These are phyloP conservation scores for Cordyceps tenuipes DNA, from an alignment of 2,329 filamentous ascomycete genomes.

Conservation along the genomic window DNA sequence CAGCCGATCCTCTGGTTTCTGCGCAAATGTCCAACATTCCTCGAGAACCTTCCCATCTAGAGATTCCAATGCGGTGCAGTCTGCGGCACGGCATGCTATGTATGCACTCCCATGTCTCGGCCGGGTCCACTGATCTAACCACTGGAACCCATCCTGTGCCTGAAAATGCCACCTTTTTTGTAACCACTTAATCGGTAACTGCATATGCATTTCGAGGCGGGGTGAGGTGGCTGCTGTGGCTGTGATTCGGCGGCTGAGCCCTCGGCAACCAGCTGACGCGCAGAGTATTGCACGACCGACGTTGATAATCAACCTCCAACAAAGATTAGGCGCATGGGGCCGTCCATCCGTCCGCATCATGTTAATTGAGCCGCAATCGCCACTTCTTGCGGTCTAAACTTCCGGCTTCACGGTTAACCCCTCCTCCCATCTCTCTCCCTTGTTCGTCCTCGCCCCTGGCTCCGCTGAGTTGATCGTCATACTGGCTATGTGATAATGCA, in stretches of 20 bases:
- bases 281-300: too few species aligned
- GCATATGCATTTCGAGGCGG: not conserved
- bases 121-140: not conserved
- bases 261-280: too few species aligned
- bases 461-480: not conserved
- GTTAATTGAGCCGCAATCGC: not conserved
- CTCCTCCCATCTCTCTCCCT: not conserved
- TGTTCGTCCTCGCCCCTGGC: not conserved
- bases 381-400: too few species aligned
- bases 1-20: not conserved
- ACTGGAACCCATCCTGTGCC: not conserved
- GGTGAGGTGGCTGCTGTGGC: constrained; percentile 1
- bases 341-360: not conserved
- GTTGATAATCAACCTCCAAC: too few species aligned
- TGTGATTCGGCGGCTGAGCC: not conserved
- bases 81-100: not conserved
- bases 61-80: not conserved
- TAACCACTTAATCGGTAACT: not conserved
- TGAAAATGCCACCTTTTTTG: not conserved
- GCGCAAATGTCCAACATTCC: constrained; percentile 6
- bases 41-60: not conserved
- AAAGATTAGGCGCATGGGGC: not conserved
- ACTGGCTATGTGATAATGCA: not conserved
- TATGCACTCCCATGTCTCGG: not conserved
- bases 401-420: too few species aligned